Evolutionary conservation across 768 basidiomycete genomes (phyloP).

Genomic region (Filobasidium wieringae): DNA sequence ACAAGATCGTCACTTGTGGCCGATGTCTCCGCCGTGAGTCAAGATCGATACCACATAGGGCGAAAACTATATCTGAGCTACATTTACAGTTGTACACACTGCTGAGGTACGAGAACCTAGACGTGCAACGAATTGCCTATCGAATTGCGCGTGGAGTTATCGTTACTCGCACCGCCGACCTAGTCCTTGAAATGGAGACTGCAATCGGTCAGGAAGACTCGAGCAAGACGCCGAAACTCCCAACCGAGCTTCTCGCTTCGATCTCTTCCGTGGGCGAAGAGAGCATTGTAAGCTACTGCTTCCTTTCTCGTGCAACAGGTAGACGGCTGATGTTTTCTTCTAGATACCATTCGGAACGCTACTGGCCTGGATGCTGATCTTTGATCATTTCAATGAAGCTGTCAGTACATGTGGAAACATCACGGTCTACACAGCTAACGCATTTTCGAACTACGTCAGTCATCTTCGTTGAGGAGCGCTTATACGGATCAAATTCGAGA

Average conservation of each 20-base stretch:
- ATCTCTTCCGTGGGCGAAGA: neutral
- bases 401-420: conserved; percentile 44
- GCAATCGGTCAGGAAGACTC: conserved; percentile 54
- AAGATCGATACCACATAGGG: too few relatives aligned
- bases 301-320: too few relatives aligned
- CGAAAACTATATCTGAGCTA: too few relatives aligned
- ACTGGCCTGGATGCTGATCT: conserved; percentile 79
- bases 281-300: too few relatives aligned
- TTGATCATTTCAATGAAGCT: conserved; percentile 71
- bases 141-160: conserved; percentile 59
- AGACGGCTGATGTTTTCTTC: too few relatives aligned
- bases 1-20: too few relatives aligned
- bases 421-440: neutral
- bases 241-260: conserved; percentile 29
- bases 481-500: conserved; percentile 79
- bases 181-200: conserved; percentile 61
- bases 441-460: conserved; percentile 47
- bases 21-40: too few relatives aligned
- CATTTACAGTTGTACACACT: conserved; percentile 64
- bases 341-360: conserved; percentile 39
- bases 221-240: conserved; percentile 1
- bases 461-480: conserved; percentile 67
- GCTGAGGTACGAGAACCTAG: conserved; percentile 37
- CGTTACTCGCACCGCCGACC: conserved; percentile 60
- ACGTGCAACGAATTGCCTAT: conserved; percentile 69